Evolutionary conservation across 106 monocot species (phyloP).

Genomic region (Agapanthus africanus): DNA sequence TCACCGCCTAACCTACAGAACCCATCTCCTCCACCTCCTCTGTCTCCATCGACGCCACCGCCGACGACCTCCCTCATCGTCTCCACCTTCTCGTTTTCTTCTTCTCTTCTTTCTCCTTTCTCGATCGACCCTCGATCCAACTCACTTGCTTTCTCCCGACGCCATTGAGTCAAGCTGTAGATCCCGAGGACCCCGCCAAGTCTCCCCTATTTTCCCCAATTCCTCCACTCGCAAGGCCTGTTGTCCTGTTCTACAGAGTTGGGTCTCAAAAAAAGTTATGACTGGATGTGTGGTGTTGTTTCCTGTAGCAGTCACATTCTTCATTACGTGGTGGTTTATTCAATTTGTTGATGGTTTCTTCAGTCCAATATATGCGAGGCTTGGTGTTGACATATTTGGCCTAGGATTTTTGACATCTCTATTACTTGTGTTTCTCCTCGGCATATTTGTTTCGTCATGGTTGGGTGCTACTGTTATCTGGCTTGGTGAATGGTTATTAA

Average conservation of each 20-base stretch:
- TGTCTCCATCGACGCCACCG: no score
- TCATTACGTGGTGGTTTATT: slow-evolving; percentile 98
- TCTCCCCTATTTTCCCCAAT: no score
- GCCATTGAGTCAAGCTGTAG: no score
- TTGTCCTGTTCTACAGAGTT: slow-evolving; percentile 82
- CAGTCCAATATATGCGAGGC: slow-evolving; percentile 73
- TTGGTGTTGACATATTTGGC: slow-evolving; percentile 91
- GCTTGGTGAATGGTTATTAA: slow-evolving; percentile 95
- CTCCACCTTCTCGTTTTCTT: no score
- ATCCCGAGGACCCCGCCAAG: no score
- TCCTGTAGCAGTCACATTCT: slow-evolving; percentile 94
- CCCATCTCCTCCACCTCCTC: no score
- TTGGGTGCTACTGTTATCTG: slow-evolving; percentile 78
- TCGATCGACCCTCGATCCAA: no score
- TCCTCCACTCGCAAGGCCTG: no score
- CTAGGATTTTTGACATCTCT: slow-evolving; percentile 94
- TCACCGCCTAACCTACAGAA: no score
- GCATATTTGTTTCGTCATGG: slow-evolving; percentile 98
- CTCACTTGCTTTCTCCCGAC: no score
- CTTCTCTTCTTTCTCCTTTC: no score
- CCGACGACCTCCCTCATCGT: no score
- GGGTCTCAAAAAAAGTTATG: slow-evolving; percentile 92
- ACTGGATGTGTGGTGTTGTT: slow-evolving; percentile 95
- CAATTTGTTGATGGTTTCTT: slow-evolving; percentile 98
- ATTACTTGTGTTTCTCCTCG: slow-evolving; percentile 79